Evolutionary conservation across 148 eudicot species (phyloP), one percentile per base, ranked within the genome.

Genomic region (Rhododendron mucronatum): DNA sequence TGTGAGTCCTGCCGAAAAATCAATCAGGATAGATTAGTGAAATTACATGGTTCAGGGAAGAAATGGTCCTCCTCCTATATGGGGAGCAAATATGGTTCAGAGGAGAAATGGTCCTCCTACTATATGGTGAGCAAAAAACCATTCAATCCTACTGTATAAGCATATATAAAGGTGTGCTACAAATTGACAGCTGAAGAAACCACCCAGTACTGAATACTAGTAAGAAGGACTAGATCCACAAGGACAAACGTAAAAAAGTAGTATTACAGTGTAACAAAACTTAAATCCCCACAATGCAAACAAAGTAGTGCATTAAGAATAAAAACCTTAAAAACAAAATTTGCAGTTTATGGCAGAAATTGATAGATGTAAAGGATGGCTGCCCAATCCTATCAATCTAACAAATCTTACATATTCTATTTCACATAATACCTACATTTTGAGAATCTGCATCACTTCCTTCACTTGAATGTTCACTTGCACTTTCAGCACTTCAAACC

Each of bases 371-470:
- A 41, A 6, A 41, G 45, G 45, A 41, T 41, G 45, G 7, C 45
- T 41, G 45, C 45, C 45, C 45, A 81, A 51, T 69, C 53, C 39
- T 12, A 53, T 37, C 28, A 71, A 59, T 47, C 13, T 23, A 63
- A 48, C 11, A 51, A 30, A 1, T 41, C 30, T 7, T 5, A 61
- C 10, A 21, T 61, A 7, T 20, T 0, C 67, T 23, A 23, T 61
- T 21, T 61, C 67, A 61, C 76, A 55, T 81, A 83, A 85, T 82
- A 92, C 97, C 86, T 91, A 97, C 99, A 93, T 93, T 93, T 84
- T 94, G 94, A 86, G 99, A 95, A 90, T 93, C 90, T 47, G 91
- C 95, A 89, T 97, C 98, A 93, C 98, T 97, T 91, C 98, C 99
- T 88, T 94, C 98, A 88, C 98, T 97, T 83, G 99, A 93, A 84